A percentile compares a stretch with the other conserved stretches of the same genome.
These are phyloP conservation scores for Pyrenochaeta sp. DNA, from an alignment of 2,329 filamentous ascomycete genomes.

Conservation along the genomic window DNA sequence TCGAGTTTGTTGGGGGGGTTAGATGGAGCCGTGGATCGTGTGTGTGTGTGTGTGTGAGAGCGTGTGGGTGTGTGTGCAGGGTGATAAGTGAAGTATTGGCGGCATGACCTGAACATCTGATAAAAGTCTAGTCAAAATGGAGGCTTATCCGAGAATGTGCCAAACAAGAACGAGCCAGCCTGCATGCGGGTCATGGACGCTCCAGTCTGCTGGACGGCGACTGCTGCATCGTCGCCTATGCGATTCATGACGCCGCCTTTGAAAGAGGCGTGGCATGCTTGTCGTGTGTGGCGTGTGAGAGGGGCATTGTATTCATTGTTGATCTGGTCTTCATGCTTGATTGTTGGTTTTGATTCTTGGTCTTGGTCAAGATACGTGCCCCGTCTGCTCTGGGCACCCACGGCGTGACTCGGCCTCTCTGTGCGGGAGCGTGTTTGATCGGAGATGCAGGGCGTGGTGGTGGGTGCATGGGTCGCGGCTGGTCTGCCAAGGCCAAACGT, in stretches of 20 bases:
- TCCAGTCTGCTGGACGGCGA: constrained; percentile 7
- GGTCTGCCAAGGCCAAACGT: constrained; percentile 7
- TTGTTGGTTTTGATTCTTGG: no score
- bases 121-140: constrained; percentile 14
- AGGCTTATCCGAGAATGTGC: constrained; percentile 1
- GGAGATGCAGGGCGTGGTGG: constrained; percentile 3
- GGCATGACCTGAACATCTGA: constrained; percentile 27
- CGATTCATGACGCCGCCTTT: not conserved
- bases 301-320: no score
- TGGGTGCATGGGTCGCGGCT: constrained; percentile 5
- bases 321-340: no score
- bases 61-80: constrained; percentile 2
- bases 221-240: constrained; percentile 5
- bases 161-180: constrained; percentile 2
- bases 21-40: constrained; percentile 2
- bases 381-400: not conserved
- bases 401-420: constrained; percentile 3
- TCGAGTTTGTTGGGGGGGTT: constrained; percentile 20
- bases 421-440: not conserved
- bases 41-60: no score
- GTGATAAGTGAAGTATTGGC: constrained; percentile 15
- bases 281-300: no score
- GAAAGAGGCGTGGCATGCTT: no score
- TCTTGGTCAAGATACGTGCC: no score
- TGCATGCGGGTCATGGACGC: constrained; percentile 1